Evolutionary conservation across 2,329 filamentous ascomycete genomes (phyloP), one percentile per base, ranked within the genome.

Genomic region (Elsinoe necatrix): DNA sequence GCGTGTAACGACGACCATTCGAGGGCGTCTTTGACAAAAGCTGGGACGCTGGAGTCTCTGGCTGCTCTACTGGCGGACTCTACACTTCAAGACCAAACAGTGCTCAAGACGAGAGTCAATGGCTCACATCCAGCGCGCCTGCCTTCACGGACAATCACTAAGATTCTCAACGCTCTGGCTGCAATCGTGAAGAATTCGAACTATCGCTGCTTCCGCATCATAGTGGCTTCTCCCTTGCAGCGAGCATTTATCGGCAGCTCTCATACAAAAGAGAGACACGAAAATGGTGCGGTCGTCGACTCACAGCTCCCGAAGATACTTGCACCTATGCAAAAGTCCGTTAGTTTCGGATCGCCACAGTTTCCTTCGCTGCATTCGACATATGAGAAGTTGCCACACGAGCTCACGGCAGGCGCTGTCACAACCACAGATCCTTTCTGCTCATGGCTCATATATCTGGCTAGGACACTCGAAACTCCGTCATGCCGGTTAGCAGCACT

Each of bases 141-240:
- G 72, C 76, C 12, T 75, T 74, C 14, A 75, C 81, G 14, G 23
- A 81, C 80, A 59, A 72, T 95, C 37, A 78, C 83, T 1, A 82
- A 83, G 8, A 80, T 95, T 16, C 73, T 97, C 5, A 85, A 89
- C 60, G 88, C 91, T 0, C 81, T 95, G 52, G 80, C 84, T 18
- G 80, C 84, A 45, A 86, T 96, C 48, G 80, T 95, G 51, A 80
- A 84, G 59, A 82, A 88, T 64, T 96, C 92, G 0, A 85, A 84
- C 62, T 87, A 85, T 69, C 82, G 89, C 56, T 84, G 88, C 8
- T 85, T 85, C 61, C 81, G 88, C 14, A 67, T 70, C 54, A 64
- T 68, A 23, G 60, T 67, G 1, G 62, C 66, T 8, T 63, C 78
- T 88, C 50, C 71, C 86, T 42, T 69, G 8, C 61, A 64, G 42